A percentile compares a stretch with the other conserved stretches of the same genome.
These are phyloP conservation scores for Microstegium vimineum DNA, from an alignment of 176 grass and related monocot species.

Conservation along the genomic window DNA sequence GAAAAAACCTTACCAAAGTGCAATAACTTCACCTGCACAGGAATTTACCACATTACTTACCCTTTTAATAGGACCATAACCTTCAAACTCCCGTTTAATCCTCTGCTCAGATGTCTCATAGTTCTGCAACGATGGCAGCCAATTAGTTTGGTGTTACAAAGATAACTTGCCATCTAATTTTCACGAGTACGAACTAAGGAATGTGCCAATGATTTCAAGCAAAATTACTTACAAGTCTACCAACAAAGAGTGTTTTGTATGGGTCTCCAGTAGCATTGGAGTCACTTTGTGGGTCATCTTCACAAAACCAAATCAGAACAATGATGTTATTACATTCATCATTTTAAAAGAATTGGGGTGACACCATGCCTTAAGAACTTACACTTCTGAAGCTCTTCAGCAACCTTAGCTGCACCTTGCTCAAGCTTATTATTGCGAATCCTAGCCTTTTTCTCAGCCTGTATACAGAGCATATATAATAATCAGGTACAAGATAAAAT, in stretches of 20 bases:
- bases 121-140: constrained; percentile 38
- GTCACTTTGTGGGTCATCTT: constrained; percentile 77
- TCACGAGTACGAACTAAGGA: not conserved
- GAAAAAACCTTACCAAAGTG: constrained; percentile 58
- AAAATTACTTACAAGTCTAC: constrained; percentile 64
- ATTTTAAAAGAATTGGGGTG: not conserved
- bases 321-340: not conserved
- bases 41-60: constrained; percentile 64
- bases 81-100: constrained; percentile 87
- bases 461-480: constrained; percentile 19
- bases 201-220: not conserved
- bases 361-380: constrained; percentile 1
- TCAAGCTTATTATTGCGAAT: constrained; percentile 59
- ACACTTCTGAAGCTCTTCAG: constrained; percentile 77
- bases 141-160: constrained; percentile 15
- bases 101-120: constrained; percentile 71
- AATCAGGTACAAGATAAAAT: not conserved
- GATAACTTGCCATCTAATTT: not conserved
- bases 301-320: constrained; percentile 15
- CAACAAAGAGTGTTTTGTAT: constrained; percentile 86
- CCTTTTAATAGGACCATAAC: constrained; percentile 93
- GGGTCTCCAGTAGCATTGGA: constrained; percentile 80
- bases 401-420: constrained; percentile 71
- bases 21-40: constrained; percentile 54
- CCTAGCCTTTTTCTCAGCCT: constrained; percentile 83